Evolutionary conservation across 1,139 yeast genomes (phyloP).

Genomic region (Candida tetrigidarum): DNA sequence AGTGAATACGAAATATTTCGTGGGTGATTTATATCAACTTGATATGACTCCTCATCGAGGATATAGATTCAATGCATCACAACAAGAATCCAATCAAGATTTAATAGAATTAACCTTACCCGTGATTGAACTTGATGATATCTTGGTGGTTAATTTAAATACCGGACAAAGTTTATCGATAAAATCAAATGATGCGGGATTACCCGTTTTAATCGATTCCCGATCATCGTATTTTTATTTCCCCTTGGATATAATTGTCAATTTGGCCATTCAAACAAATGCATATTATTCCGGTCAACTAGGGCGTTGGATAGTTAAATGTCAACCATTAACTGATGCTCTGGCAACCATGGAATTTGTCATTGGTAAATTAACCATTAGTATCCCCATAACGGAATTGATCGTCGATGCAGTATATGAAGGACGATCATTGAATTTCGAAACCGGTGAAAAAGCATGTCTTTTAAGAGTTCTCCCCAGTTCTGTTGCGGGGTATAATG

Average conservation of each 20-base stretch:
- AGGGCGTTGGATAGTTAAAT: constrained; percentile 68
- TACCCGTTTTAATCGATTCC: constrained; percentile 68
- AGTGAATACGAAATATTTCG: constrained; percentile 49
- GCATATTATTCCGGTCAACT: constrained; percentile 62
- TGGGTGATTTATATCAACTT: constrained; percentile 52
- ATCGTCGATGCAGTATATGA: constrained; percentile 42
- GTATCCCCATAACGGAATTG: constrained; percentile 57
- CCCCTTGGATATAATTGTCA: constrained; percentile 63
- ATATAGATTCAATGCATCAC: constrained; percentile 27
- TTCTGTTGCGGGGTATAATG: constrained; percentile 51
- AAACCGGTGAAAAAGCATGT: constrained; percentile 65
- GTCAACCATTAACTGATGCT: constrained; percentile 42
- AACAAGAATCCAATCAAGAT: constrained; percentile 26
- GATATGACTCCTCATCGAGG: constrained; percentile 48
- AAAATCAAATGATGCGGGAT: constrained; percentile 32
- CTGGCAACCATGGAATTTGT: constrained; percentile 59
- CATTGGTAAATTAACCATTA: constrained; percentile 56
- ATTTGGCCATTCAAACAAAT: constrained; percentile 73
- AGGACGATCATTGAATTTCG: constrained; percentile 45
- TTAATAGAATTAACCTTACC: constrained; percentile 43
- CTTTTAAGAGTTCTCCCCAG: constrained; percentile 58
- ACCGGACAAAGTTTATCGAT: constrained; percentile 40
- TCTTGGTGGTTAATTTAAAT: constrained; percentile 50
- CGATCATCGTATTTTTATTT: constrained; percentile 55
- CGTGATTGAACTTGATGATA: constrained; percentile 57